Evolutionary conservation across 2,329 filamentous ascomycete genomes (phyloP), one percentile per base, ranked within the genome.

Genomic region (Xylaria sp.): DNA sequence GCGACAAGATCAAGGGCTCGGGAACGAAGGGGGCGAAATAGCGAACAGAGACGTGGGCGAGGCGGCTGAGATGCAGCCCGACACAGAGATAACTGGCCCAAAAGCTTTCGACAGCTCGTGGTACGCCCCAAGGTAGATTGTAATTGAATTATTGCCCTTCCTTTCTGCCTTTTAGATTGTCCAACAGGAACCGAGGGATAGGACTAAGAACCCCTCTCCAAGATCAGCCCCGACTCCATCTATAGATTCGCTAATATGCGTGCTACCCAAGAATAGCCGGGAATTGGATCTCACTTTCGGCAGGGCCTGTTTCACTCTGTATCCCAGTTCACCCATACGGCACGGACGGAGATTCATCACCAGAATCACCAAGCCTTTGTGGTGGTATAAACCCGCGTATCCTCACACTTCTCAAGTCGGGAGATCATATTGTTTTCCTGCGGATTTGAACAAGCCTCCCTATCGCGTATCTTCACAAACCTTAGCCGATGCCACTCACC

Each of bases 211-310:
- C 56, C 59, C 56, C 54, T 56, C 59, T 54, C 48, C 54, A 29
- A 26, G 19, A 50, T 56, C 48, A 55, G 48, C 56, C 38, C 45
- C 42, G 44, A 56, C 44, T 43, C 24, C 42, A 39, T 48, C 44
- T 52, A n/a, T n/a, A 42, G 19, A 44, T 44, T 61, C 57, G 57
- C 54, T 59, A 59, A 56, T 52, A 43, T 41, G 50, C 34, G 48
- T 39, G 50, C 44, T 46, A 46, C 54, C 56, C 40, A 55, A 60
- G 50, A 62, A 62, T 60, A 62, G 59, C 59, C 59, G 59, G 50
- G 56, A 57, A 54, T 52, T 60, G 51, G 46, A 54, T 56, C 53
- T 49, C 52, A 54, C 39, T 50, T 44, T 49, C 58, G 51, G 51
- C 56, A 13, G 29, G 4, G 29, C 16, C 29, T 13, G 29, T 34